Conservation (phyloP, 2,329 filamentous ascomycete genomes). For the Grosmannia serpens region DNA sequence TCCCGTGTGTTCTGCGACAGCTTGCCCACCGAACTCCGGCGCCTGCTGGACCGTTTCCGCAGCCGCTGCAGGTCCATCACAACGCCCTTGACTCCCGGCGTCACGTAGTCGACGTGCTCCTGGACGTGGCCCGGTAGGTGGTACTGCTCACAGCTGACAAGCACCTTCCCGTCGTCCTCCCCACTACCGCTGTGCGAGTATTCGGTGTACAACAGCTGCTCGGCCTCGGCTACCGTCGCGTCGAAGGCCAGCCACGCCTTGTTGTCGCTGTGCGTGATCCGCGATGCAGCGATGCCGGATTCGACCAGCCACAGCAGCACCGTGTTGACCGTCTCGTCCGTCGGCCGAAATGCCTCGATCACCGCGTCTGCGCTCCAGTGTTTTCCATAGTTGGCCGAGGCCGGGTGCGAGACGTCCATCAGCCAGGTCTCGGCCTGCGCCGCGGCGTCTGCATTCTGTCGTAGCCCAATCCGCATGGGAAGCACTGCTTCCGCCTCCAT, state of each 20-base stretch:
- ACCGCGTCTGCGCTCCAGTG: constrained; percentile 24
- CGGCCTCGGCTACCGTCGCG: constrained; percentile 12
- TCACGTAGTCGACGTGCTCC: constrained; percentile 43
- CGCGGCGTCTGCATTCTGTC: neutral
- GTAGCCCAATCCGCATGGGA: constrained; percentile 7
- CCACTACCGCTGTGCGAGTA: constrained; percentile 2
- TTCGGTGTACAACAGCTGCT: constrained; percentile 11
- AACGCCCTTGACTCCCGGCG: constrained; percentile 24
- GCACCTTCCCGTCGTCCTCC: neutral
- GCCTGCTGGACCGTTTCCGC: neutral
- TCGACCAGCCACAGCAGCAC: constrained; percentile 21
- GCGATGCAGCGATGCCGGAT: constrained; percentile 12
- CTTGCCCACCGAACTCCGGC: neutral
- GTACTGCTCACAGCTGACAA: constrained; percentile 14
- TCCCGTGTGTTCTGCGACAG: neutral
- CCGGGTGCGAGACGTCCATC: constrained; percentile 12
- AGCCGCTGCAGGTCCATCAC: neutral
- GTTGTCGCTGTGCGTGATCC: constrained; percentile 5
- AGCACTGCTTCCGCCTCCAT: constrained; percentile 1
- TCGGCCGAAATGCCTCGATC: constrained; percentile 23
- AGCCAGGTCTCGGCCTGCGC: constrained; percentile 2
- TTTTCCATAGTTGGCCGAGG: constrained; percentile 21
- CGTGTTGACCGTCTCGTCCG: constrained; percentile 18
- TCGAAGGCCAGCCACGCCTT: constrained; percentile 14
- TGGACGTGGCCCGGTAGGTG: constrained; percentile 35